These are phyloP conservation scores for Lathyrus sativus DNA, from an alignment of 306 rosid species.

Conservation along the genomic window DNA sequence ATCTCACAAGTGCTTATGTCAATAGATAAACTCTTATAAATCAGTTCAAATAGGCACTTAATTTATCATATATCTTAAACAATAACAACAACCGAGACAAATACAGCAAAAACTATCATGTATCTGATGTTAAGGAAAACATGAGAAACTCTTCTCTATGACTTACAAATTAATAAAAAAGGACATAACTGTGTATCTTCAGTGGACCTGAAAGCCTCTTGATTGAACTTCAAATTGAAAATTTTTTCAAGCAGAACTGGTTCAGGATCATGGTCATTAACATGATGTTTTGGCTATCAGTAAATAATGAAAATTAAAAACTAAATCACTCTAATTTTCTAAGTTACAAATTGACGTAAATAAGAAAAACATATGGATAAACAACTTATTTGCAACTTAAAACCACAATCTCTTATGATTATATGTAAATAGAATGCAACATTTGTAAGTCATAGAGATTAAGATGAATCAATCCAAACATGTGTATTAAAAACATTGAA, in stretches of 20 bases:
- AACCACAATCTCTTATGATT: too few relatives aligned
- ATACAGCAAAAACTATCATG: too few relatives aligned
- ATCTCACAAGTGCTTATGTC: background rate
- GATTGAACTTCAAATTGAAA: slow-evolving; percentile 82
- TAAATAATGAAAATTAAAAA: slow-evolving; percentile 57
- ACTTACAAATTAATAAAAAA: slow-evolving; percentile 11
- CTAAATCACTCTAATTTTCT: too few relatives aligned
- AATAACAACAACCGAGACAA: too few relatives aligned
- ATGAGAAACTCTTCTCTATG: background rate
- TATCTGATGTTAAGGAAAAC: slow-evolving; percentile 9
- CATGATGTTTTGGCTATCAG: slow-evolving; percentile 80
- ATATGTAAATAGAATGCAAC: too few relatives aligned
- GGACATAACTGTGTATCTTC: slow-evolving; percentile 84
- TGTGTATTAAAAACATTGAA: too few relatives aligned
- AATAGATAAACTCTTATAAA: background rate
- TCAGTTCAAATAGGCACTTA: background rate
- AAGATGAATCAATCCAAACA: too few relatives aligned
- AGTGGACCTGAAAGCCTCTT: slow-evolving; percentile 73
- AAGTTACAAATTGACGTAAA: too few relatives aligned
- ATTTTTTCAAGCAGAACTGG: slow-evolving; percentile 81
- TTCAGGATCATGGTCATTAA: slow-evolving; percentile 65
- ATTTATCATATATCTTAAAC: background rate
- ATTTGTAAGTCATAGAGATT: too few relatives aligned
- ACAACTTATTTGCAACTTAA: too few relatives aligned
- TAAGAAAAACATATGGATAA: too few relatives aligned